A percentile compares a stretch with the other conserved stretches of the same genome.
Conservation (phyloP, 2,329 filamentous ascomycete genomes). For the Graphilbum fragrans region DNA sequence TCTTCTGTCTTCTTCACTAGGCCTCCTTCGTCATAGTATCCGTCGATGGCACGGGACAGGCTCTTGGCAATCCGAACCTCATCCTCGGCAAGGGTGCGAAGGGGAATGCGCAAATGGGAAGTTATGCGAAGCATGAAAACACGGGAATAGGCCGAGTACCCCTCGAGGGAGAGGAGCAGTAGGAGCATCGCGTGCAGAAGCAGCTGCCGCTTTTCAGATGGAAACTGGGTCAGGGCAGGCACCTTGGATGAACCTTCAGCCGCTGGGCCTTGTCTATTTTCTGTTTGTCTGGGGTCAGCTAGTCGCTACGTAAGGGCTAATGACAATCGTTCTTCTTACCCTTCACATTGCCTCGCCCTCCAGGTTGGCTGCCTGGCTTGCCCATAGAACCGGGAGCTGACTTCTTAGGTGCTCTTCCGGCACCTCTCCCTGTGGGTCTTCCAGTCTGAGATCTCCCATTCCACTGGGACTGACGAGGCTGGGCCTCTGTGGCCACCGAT, state of each 20-base stretch:
- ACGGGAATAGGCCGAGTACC: slow-evolving; percentile 64
- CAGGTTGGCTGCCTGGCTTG: not conserved
- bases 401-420: not conserved
- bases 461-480: slow-evolving; percentile 14
- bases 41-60: slow-evolving; percentile 61
- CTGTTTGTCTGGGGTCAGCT: not conserved
- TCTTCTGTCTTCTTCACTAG: slow-evolving; percentile 50
- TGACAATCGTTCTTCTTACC: not conserved
- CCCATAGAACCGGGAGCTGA: not conserved
- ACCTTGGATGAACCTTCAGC: slow-evolving; percentile 24
- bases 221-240: slow-evolving; percentile 31
- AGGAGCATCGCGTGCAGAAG: slow-evolving; percentile 63
- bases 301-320: too few species aligned
- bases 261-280: not conserved
- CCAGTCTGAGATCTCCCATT: slow-evolving; percentile 1
- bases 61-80: slow-evolving; percentile 66
- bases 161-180: slow-evolving; percentile 62
- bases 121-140: slow-evolving; percentile 58
- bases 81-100: slow-evolving; percentile 52
- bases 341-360: not conserved
- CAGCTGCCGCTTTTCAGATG: slow-evolving; percentile 49
- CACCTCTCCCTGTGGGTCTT: not conserved
- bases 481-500: slow-evolving; percentile 33
- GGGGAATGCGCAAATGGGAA: slow-evolving; percentile 57
- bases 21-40: slow-evolving; percentile 52